Percentiles rank a stretch among this genome's conserved stretches.
phyloP scores from a whole-genome alignment of 306 rosid genomes.

The Pueraria montana region DNA sequence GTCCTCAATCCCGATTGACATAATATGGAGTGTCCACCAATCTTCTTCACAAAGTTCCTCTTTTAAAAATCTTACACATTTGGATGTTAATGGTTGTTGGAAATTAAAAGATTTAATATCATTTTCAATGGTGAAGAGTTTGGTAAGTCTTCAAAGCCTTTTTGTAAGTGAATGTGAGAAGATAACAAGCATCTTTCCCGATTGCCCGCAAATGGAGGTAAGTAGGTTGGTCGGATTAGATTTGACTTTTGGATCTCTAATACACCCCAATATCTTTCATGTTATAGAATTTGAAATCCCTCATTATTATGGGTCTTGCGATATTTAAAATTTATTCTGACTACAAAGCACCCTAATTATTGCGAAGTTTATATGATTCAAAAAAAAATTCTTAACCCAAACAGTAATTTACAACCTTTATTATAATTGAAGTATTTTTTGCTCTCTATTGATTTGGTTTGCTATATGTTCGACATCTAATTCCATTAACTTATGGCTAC shows the following conservation, averaged over 20 bases:
- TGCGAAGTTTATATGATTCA: too few relatives aligned
- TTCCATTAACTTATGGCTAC: background rate
- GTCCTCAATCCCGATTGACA: background rate
- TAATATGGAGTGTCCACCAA: conserved; percentile 46
- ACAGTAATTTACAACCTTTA: background rate
- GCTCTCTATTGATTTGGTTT: too few relatives aligned
- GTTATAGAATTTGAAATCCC: background rate
- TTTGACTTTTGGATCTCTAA: background rate
- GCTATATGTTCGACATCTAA: background rate
- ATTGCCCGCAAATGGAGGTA: too few relatives aligned
- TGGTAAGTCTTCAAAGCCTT: conserved; percentile 52
- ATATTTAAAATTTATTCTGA: too few relatives aligned
- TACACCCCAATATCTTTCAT: too few relatives aligned
- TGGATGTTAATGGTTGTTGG: conserved; percentile 34
- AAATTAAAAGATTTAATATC: conserved; percentile 27
- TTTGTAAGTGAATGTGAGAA: conserved; percentile 34
- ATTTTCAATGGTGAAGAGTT: conserved; percentile 37
- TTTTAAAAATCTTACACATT: conserved; percentile 35
- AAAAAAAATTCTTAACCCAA: background rate
- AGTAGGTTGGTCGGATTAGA: background rate
- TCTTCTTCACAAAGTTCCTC: background rate
- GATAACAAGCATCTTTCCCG: conserved; percentile 49
- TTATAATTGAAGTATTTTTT: background rate
- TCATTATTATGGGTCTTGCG: background rate
- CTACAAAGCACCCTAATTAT: too few relatives aligned